Evolutionary conservation across 2,329 filamentous ascomycete species (phyloP), one percentile per base, ranked within the genome.

Genomic region (Penicillium sp.): DNA sequence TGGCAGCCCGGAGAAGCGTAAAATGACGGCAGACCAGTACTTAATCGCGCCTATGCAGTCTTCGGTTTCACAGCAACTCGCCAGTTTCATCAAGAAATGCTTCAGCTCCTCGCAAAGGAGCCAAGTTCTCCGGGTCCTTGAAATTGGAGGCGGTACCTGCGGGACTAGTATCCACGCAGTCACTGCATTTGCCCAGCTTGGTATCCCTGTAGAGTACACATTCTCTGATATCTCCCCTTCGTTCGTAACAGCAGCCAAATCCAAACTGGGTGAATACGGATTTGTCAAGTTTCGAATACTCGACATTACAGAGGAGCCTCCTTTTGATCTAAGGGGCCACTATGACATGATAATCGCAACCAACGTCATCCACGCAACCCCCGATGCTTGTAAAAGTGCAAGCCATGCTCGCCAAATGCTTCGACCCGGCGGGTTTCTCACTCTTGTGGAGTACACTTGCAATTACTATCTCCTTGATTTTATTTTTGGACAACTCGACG

Each of bases 381-480:
- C 30, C 14, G 42, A 23, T 9, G 47, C 70, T 1, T 53, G 61
- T 5, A 57, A 60, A 11, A 64, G 63, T 3, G 23, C 69, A 20
- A 12, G 11, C 2, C 63, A 71, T 51, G 59, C 71, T 0, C 63
- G 61, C 4, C 59, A 59, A 11, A 58, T 72, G 14, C 62, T 73
- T 1, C 56, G 60, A 23, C 74, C 79, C 0, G 77, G 74, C 2
- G 80, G 79, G 0, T 72, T 75, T 35, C 63, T 83, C 0, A 42
- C 81, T 1, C 49, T 80, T 0, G 53, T 75, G 3, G 80, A 83
- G 56, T 45, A 71, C 28, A 74, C 69, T 0, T 38, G 57, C 14
- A 62, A 59, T 24, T 50, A 69, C 14, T 62, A 58, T 55, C 70
- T 64, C 64, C 52, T 66, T 14, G 71, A 75, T 57, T 30, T 74